phyloP scores from a whole-genome alignment of 2,329 filamentous ascomycete species.

The Pseudocercospora pini-densiflorae region DNA sequence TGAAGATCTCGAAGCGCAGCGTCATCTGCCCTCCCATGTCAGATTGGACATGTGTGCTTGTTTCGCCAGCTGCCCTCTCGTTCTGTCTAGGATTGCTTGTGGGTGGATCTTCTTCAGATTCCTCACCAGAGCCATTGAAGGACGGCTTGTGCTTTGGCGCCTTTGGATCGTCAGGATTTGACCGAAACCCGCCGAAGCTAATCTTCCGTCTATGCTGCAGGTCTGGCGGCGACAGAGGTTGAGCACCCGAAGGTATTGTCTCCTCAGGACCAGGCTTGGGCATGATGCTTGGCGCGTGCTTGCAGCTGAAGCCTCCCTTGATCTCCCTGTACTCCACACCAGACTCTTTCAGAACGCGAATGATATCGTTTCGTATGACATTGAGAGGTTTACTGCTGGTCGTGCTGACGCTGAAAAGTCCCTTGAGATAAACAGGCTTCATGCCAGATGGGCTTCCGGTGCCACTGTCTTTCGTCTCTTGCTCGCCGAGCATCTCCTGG shows the following conservation, averaged over 20 bases:
- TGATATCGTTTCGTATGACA: constrained; percentile 86
- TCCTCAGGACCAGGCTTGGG: constrained; percentile 63
- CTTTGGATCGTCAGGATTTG: constrained; percentile 63
- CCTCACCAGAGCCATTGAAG: constrained; percentile 73
- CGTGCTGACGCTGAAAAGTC: constrained; percentile 94
- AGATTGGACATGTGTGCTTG: constrained; percentile 87
- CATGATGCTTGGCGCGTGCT: constrained; percentile 85
- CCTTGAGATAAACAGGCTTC: constrained; percentile 95
- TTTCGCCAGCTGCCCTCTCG: constrained; percentile 71
- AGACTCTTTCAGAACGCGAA: constrained; percentile 83
- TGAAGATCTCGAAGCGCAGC: constrained; percentile 91
- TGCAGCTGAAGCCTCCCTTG: constrained; percentile 89
- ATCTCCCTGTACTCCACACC: constrained; percentile 93
- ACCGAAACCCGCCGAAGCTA: constrained; percentile 76
- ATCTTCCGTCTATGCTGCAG: constrained; percentile 75
- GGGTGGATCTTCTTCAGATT: constrained; percentile 37
- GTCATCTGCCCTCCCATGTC: constrained; percentile 85
- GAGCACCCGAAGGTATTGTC: constrained; percentile 58
- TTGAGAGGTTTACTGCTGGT: constrained; percentile 89
- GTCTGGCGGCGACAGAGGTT: constrained; percentile 52
- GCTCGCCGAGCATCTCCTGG: constrained; percentile 68
- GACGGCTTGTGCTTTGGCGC: constrained; percentile 69
- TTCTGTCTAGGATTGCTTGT: constrained; percentile 32
- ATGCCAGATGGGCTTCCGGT: constrained; percentile 72
- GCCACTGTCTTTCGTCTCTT: constrained; percentile 54